Percentiles rank a stretch among this genome's conserved stretches.
Conservation (phyloP, 257 asterid species). For the Catharanthus roseus region DNA sequence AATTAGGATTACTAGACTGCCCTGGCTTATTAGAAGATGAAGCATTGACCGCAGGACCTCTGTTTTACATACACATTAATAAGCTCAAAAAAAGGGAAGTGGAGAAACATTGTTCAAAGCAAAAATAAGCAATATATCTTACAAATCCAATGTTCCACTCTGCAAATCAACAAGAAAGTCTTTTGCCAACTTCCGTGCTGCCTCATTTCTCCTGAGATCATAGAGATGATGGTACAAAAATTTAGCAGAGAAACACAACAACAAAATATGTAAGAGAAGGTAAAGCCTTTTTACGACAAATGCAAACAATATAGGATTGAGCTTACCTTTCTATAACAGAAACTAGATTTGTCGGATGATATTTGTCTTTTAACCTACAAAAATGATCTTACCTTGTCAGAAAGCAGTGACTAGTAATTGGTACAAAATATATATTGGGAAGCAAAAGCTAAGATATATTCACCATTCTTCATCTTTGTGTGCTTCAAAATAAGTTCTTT, state of each 20-base stretch:
- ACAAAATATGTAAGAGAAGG: not conserved
- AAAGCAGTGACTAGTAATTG: not conserved
- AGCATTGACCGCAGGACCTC: conserved; percentile 75
- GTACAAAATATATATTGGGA: not conserved
- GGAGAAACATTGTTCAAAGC: not conserved
- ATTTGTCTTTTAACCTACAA: conserved; percentile 91
- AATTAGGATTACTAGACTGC: conserved; percentile 61
- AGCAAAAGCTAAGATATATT: not conserved
- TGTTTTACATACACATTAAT: conserved; percentile 27
- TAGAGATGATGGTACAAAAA: conserved; percentile 7
- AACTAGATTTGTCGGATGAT: conserved; percentile 85
- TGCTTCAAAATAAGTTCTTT: conserved; percentile 68
- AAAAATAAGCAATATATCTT: conserved; percentile 26
- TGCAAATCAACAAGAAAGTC: conserved; percentile 88
- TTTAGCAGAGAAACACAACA: not conserved
- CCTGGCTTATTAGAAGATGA: conserved; percentile 59
- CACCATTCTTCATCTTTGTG: conserved; percentile 98
- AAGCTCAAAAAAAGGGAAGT: conserved; percentile 4
- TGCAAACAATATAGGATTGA: conserved; percentile 4
- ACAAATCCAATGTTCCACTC: conserved; percentile 83
- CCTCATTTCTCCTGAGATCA: conserved; percentile 71
- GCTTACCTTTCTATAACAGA: conserved; percentile 79
- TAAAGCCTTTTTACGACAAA: not conserved
- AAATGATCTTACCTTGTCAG: conserved; percentile 22
- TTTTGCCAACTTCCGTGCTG: conserved; percentile 68